Base-by-base conservation (phyloP, 2,329 filamentous ascomycete genomes). In the Trichoderma harzianum region DNA sequence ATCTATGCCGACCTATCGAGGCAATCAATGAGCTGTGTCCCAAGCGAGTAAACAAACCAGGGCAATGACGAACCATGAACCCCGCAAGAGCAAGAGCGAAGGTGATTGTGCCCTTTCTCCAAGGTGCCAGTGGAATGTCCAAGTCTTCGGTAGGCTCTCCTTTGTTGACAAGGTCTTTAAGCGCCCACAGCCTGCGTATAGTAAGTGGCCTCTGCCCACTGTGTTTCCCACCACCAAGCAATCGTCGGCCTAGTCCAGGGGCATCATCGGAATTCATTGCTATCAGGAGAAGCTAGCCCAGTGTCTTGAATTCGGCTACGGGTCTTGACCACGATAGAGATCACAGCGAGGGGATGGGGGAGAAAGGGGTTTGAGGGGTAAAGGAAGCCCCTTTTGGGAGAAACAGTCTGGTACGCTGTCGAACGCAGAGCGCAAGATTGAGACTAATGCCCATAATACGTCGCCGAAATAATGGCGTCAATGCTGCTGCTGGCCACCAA, bases 61-160 rank as follows among this genome's bases (percentile, higher is more conserved):
- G 8, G 5, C 3, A 18, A 11, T n/a, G 24, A 64, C 18, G 1
- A 11, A 69, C 66, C 53, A 69, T 69, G 21, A 69, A 69, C 8
- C 66, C 66, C 3, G 53, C 66, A 21, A 61, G 34, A 47, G 53
- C 53, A 32, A 69, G 66, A 30, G 66, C 66, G 26, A 60, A 69
- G 16, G 55, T 61, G 11, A 69, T 58, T 5, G 53, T 18, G 7
- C 30, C 36, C 16, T 60, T 58, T 11, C 66, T 55, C 66, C 66
- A 69, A n/a, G 53, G 30, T 14, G 51, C 30, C 10, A 69, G 55
- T 6, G 51, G 53, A 58, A 61, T 69, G 14, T 61, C 28, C 16
- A 69, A 30, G 43, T 69, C 66, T 30, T 28, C n/a, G 14, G 53
- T 68, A 1, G 66, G 66, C 5, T 69, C 34, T 8, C 66, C 66